Base-by-base conservation (phyloP, 2,329 filamentous ascomycete genomes). In the Xylaria sp. region DNA sequence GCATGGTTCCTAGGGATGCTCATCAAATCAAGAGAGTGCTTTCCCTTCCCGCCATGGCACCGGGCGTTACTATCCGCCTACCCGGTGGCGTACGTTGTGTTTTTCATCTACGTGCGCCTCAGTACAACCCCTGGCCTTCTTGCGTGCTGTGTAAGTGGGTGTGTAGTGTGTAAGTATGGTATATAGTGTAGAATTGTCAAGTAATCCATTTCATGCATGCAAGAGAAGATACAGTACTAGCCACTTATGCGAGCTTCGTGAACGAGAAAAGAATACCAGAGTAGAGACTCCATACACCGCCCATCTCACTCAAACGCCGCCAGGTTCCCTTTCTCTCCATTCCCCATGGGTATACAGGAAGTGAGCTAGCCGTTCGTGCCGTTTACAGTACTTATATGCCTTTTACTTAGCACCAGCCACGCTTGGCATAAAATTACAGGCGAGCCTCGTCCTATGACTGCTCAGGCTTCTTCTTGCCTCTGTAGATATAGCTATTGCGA, bases 381-480 rank as follows among this genome's bases (percentile, higher is more conserved):
- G 6, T 17, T 31, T 27, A 15, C n/a, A n/a, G n/a, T n/a, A n/a
- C n/a, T n/a, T n/a, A n/a, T n/a, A n/a, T n/a, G n/a, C n/a, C 29
- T 11, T 6, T 8, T 49, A 27, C n/a, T 35, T 15, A 17, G 15
- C 46, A 51, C 19, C 10, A 23, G 21, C 33, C 11, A 5, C 38
- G 11, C 13, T 38, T 3, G 7, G 4, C 19, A 8, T 21, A n/a
- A 13, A 15, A 17, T 23, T 41, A 17, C 10, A 47, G 21, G 21
- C 10, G 7, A 40, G 25, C 21, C 37, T 38, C 31, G 35, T 37
- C 35, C 54, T 71, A 74, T 33, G 66, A 67, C 56, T 68, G 67
- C 64, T 69, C 72, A 49, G 62, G 69, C 71, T 68, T 72, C 71
- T 54, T 71, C 68, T 68, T 73, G 71, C 71, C 69, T 64, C 71